Conservation (phyloP, 2,329 filamentous ascomycete genomes). For the Apiospora aurea region DNA sequence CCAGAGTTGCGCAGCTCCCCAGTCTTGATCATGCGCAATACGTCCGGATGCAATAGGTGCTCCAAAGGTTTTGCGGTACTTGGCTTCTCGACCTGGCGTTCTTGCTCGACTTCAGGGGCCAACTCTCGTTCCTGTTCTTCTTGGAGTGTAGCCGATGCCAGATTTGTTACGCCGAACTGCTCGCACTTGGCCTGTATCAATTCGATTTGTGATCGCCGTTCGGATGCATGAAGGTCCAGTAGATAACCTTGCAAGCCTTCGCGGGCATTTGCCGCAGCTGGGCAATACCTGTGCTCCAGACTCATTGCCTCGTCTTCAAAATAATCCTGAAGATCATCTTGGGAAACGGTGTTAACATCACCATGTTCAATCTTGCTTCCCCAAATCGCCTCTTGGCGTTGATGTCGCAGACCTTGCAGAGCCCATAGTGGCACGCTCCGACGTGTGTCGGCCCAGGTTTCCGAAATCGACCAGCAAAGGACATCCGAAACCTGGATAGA, state of each 20-base stretch:
- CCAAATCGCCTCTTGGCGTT: slow-evolving; percentile 50
- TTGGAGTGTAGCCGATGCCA: slow-evolving; percentile 49
- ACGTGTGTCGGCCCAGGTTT: slow-evolving; percentile 59
- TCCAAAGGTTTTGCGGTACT: slow-evolving; percentile 43
- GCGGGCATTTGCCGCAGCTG: slow-evolving; percentile 30
- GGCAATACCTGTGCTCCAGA: slow-evolving; percentile 60
- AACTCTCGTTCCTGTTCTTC: slow-evolving; percentile 77
- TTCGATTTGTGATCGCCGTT: slow-evolving; percentile 35
- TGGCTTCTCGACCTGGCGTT: slow-evolving; percentile 62
- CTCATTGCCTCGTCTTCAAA: slow-evolving; percentile 62
- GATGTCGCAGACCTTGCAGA: slow-evolving; percentile 61
- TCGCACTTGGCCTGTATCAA: neutral
- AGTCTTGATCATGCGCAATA: slow-evolving; percentile 48
- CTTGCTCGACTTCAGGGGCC: slow-evolving; percentile 67
- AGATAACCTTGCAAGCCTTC: neutral
- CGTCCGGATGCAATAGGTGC: slow-evolving; percentile 52
- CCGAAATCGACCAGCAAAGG: slow-evolving; percentile 63
- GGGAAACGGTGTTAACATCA: slow-evolving; percentile 38
- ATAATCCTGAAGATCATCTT: slow-evolving; percentile 61
- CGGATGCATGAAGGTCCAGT: slow-evolving; percentile 29
- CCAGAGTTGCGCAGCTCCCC: neutral
- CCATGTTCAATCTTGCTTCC: neutral
- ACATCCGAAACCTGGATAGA: slow-evolving; percentile 60
- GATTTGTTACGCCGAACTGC: slow-evolving; percentile 43
- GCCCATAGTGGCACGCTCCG: slow-evolving; percentile 66